Evolutionary conservation across 2,329 filamentous ascomycete species (phyloP), one percentile per base, ranked within the genome.

Genomic region (Diplodia sapinea): DNA sequence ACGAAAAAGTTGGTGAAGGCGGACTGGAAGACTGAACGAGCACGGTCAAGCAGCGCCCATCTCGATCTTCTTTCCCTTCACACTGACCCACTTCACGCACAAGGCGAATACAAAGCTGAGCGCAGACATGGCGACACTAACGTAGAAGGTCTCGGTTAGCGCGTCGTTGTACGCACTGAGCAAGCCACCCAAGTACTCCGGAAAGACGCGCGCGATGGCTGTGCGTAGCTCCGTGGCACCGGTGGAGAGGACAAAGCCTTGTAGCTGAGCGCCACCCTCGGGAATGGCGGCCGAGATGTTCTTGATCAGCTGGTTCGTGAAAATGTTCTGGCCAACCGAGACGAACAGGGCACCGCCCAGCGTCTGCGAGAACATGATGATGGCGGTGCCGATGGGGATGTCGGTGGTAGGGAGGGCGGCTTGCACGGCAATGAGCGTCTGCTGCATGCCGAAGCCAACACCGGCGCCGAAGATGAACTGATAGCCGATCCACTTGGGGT

Each of bases 151-250:
- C 68, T 83, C 78, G 1, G 83, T 82, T 47, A 92, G 76, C 0
- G 88, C 82, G 29, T 80, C 75, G 73, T 91, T 91, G 78, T 92
- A 92, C 0, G 88, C 89, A 0, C 80, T 70, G 1, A 88, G 79
- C 9, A 93, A 88, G 0, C 80, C 78, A 1, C 76, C 73, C 4
- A 89, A 75, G 68, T 82, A 85, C 68, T 86, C 72, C 5, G 66
- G 66, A 29, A 68, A 68, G 5, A 12, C 23, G 0, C 77, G 70
- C 0, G 84, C 79, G 31, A 92, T 85, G 1, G 80, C 74, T 0
- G 78, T 74, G 68, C 85, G 83, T 26, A 94, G 80, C 56, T 87
- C 83, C 0, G 89, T 92, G 0, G 85, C 85, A 47, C 85, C 86
- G 4, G 80, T 80, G 1, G 71, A 72, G 15, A 83, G 73, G 2